A percentile compares a stretch with the other conserved stretches of the same genome.
Conservation (phyloP, 371 early-diverging fungal genomes). For the Vavraia culicis region DNA sequence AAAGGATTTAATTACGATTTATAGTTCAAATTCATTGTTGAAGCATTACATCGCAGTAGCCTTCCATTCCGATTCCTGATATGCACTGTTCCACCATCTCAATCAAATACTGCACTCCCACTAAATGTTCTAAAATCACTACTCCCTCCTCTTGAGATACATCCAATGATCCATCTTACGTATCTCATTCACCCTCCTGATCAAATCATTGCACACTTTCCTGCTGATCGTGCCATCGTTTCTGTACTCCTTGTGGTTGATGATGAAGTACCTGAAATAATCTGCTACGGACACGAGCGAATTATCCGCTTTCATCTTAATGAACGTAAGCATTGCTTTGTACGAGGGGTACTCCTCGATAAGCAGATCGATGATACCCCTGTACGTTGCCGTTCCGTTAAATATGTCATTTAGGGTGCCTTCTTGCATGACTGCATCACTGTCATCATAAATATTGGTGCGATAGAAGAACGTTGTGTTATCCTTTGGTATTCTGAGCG, state of each 20-base stretch:
- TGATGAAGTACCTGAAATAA: slow-evolving; percentile 69
- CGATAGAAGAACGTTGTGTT: slow-evolving; percentile 18
- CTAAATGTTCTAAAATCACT: too few species aligned
- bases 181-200: not conserved
- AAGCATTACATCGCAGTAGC: too few species aligned
- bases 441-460: slow-evolving; percentile 21
- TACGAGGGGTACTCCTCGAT: slow-evolving; percentile 50
- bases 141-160: too few species aligned
- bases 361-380: slow-evolving; percentile 19
- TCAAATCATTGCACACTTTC: slow-evolving; percentile 63
- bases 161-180: too few species aligned
- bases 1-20: too few species aligned
- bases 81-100: too few species aligned
- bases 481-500: not conserved
- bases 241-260: slow-evolving; percentile 63
- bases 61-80: too few species aligned
- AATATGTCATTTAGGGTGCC: slow-evolving; percentile 75
- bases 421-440: slow-evolving; percentile 50
- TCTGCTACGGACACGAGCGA: slow-evolving; percentile 44
- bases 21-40: too few species aligned
- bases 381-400: slow-evolving; percentile 53
- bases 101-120: too few species aligned
- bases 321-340: slow-evolving; percentile 47
- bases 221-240: slow-evolving; percentile 63
- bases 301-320: slow-evolving; percentile 45